Conservation (phyloP, 2,329 filamentous ascomycete genomes). For the Penicillium sp. region DNA sequence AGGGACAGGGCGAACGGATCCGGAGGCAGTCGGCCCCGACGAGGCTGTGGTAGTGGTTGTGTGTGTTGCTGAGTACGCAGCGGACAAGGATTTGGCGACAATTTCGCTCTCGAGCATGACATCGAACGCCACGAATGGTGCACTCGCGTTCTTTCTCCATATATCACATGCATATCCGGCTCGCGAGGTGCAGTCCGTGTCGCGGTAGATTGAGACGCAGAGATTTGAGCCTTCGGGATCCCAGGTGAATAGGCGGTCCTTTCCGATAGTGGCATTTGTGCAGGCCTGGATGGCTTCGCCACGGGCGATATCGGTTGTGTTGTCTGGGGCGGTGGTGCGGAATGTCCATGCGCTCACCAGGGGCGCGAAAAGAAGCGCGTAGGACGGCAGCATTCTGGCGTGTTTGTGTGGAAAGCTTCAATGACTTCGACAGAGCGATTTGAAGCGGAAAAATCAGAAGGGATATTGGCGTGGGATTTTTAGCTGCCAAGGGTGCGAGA, state of each 20-base stretch:
- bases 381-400: background rate
- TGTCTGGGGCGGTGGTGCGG: conserved; percentile 14
- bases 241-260: conserved; percentile 14
- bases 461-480: background rate
- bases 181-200: conserved; percentile 5
- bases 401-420: background rate
- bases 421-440: background rate
- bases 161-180: conserved; percentile 10
- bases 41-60: background rate
- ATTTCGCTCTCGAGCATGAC: conserved; percentile 5
- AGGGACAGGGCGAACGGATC: background rate
- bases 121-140: conserved; percentile 6
- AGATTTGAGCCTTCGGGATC: conserved; percentile 14
- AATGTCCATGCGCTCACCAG: conserved; percentile 17
- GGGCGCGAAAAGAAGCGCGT: background rate
- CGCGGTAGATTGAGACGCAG: conserved; percentile 18
- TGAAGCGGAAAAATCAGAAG: no score
- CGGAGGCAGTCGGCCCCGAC: background rate
- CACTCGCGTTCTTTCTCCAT: conserved; percentile 14
- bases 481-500: background rate
- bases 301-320: conserved; percentile 11
- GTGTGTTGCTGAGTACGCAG: background rate
- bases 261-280: conserved; percentile 9
- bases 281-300: conserved; percentile 7
- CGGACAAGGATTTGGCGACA: background rate